Evolutionary conservation across 2,329 filamentous ascomycete genomes (phyloP), one percentile per base, ranked within the genome.

Genomic region (Camptophora hylomeconis): DNA sequence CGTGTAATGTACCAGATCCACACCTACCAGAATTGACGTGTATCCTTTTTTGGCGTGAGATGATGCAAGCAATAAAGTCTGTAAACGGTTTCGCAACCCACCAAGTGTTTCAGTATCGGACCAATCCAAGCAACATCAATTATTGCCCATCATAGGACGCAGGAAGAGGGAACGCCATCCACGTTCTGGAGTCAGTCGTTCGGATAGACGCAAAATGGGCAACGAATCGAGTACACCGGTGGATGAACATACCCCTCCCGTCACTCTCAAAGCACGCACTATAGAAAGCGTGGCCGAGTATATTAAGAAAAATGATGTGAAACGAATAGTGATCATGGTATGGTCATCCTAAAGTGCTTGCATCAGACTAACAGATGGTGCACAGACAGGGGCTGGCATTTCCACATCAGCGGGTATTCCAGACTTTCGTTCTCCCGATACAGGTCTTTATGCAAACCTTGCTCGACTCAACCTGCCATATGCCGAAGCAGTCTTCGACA

Each of bases 401-500:
- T 61, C 47, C 35, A 56, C 52, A 4, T 63, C 60, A n/a, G 60
- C 57, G 2, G 58, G 61, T 57, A 87, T 98, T 38, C 89, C 89
- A 38, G 89, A 98, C 57, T 98, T 95, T 53, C 71, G 89, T 40
- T 92, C 84, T 2, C 86, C 87, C 38, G 79, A 83, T 33, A 95
- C 87, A 0, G 89, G 89, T 3, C 69, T 98, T 7, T 98, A 98
- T 54, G 77, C 82, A 45, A 95, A 95, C 48, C 74, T 98, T 17
- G 79, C 80, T 13, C 72, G 80, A 29, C 69, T 95, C 17, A 74
- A 92, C 36, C 68, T 98, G 0, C 86, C 86, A 0, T 77, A 87
- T 46, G 78, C 87, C 13, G 84, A 95, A 57, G 86, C 83, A 18
- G 83, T 95, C 24, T 95, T 98, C 56, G 84, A 93, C 48, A 87